These are phyloP conservation scores for Blastobotrys capitulatus DNA, from an alignment of 1,139 yeast species.

Conservation along the genomic window DNA sequence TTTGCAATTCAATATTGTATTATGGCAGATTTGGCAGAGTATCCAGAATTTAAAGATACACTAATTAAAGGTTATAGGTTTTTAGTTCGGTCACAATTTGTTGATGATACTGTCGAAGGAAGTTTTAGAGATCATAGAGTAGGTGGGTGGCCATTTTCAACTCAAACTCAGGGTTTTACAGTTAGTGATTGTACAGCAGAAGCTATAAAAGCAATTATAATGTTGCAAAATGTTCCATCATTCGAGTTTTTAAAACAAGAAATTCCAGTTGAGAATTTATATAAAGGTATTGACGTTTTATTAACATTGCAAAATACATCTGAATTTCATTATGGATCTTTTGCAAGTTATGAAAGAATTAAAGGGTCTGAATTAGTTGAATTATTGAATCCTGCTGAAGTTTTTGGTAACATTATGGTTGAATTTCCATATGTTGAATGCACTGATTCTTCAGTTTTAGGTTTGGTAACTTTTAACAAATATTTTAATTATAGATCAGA, in stretches of 20 bases:
- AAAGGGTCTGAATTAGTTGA: slow-evolving; percentile 78
- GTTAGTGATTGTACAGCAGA: slow-evolving; percentile 98
- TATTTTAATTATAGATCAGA: slow-evolving; percentile 55
- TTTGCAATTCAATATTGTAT: slow-evolving; percentile 82
- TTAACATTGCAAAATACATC: slow-evolving; percentile 72
- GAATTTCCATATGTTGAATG: slow-evolving; percentile 98
- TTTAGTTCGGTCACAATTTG: slow-evolving; percentile 77
- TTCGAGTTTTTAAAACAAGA: slow-evolving; percentile 40
- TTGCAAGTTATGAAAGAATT: slow-evolving; percentile 84
- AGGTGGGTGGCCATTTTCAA: slow-evolving; percentile 98
- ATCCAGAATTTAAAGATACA: slow-evolving; percentile 58
- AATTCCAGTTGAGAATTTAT: slow-evolving; percentile 50
- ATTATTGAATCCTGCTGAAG: slow-evolving; percentile 89
- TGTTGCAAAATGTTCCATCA: slow-evolving; percentile 69
- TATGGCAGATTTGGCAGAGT: slow-evolving; percentile 70
- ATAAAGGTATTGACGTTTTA: slow-evolving; percentile 67
- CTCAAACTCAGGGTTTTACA: slow-evolving; percentile 92
- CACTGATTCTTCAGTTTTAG: slow-evolving; percentile 90
- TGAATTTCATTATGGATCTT: slow-evolving; percentile 78
- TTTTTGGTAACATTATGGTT: slow-evolving; percentile 96
- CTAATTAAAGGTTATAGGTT: slow-evolving; percentile 64
- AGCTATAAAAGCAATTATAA: slow-evolving; percentile 85
- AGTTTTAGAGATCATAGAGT: slow-evolving; percentile 75
- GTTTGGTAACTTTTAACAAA: slow-evolving; percentile 71
- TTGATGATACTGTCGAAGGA: slow-evolving; percentile 69